Conservation (phyloP, 345 rosid species). For the Populus deltoides region DNA sequence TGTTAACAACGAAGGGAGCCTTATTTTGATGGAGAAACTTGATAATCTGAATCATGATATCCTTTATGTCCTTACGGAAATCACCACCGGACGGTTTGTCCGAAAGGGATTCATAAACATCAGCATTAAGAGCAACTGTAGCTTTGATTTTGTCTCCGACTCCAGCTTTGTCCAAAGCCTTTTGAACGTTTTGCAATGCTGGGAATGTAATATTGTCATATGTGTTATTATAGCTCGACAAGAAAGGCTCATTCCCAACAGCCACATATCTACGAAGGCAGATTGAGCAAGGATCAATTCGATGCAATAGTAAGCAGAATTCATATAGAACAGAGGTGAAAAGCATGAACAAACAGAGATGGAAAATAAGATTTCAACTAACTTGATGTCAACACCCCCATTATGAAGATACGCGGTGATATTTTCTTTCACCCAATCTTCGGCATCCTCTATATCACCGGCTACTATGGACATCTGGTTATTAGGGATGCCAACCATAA, state of each 20-base stretch:
- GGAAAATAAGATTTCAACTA: background rate
- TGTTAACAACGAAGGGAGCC: conserved; percentile 73
- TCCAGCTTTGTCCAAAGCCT: conserved; percentile 59
- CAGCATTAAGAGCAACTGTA: conserved; percentile 67
- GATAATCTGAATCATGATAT: conserved; percentile 41
- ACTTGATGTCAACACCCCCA: conserved; percentile 69
- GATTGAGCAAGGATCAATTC: background rate
- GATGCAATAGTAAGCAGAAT: too few species aligned
- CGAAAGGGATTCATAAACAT: conserved; percentile 57
- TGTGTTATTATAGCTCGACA: conserved; percentile 60
- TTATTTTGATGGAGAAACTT: conserved; percentile 39
- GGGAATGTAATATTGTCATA: conserved; percentile 45
- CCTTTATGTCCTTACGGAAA: conserved; percentile 50
- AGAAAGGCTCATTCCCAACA: conserved; percentile 85
- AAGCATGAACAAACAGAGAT: background rate
- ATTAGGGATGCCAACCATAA: conserved; percentile 84
- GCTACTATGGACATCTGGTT: conserved; percentile 41
- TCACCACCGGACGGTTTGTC: conserved; percentile 64
- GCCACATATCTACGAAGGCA: conserved; percentile 60
- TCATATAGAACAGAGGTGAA: background rate
- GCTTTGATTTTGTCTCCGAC: conserved; percentile 55
- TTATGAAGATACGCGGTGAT: conserved; percentile 43
- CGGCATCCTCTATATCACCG: conserved; percentile 35
- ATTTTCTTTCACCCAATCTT: conserved; percentile 73
- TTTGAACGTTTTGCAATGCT: conserved; percentile 66